phyloP scores from a whole-genome alignment of 495 filamentous ascomycete genomes.

The Aspergillus incahuasiensis region DNA sequence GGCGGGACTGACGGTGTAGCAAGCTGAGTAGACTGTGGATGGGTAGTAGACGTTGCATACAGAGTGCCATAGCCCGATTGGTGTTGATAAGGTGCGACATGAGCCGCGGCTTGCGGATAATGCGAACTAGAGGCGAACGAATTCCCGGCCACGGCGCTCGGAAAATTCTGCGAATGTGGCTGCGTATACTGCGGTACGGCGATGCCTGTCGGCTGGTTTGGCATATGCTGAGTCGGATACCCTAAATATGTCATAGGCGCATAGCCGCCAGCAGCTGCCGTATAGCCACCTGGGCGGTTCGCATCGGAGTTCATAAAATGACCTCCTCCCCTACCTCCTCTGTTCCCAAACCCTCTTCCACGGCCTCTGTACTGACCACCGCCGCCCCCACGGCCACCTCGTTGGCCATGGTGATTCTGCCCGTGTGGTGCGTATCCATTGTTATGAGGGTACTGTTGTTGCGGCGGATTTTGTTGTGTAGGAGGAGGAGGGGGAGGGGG shows the following conservation, averaged over 20 bases:
- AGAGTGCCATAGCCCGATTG: constrained; percentile 29
- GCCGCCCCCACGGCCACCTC: constrained; percentile 29
- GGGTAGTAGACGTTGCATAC: constrained; percentile 23
- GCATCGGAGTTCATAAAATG: constrained; percentile 36
- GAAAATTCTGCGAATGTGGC: constrained; percentile 22
- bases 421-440: constrained; percentile 28
- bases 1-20: constrained; percentile 30
- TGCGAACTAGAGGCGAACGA: constrained; percentile 22
- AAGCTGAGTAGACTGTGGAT: constrained; percentile 21
- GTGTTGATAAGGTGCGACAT: constrained; percentile 25
- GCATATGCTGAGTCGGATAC: constrained; percentile 27
- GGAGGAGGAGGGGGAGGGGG: constrained; percentile 40
- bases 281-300: constrained; percentile 18
- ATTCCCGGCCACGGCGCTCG: constrained; percentile 21
- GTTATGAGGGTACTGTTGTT: constrained; percentile 18
- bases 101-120: constrained; percentile 27
- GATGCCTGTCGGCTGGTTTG: constrained; percentile 22
- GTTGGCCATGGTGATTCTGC: constrained; percentile 26
- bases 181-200: constrained; percentile 27
- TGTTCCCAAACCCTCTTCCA: constrained; percentile 43
- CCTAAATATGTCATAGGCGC: constrained; percentile 29
- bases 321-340: constrained; percentile 49
- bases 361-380: constrained; percentile 37
- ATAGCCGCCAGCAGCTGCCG: constrained; percentile 26
- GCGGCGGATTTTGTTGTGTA: constrained; percentile 18